Evolutionary conservation across 345 rosid genomes (phyloP).

Genomic region (Camelina neglecta): DNA sequence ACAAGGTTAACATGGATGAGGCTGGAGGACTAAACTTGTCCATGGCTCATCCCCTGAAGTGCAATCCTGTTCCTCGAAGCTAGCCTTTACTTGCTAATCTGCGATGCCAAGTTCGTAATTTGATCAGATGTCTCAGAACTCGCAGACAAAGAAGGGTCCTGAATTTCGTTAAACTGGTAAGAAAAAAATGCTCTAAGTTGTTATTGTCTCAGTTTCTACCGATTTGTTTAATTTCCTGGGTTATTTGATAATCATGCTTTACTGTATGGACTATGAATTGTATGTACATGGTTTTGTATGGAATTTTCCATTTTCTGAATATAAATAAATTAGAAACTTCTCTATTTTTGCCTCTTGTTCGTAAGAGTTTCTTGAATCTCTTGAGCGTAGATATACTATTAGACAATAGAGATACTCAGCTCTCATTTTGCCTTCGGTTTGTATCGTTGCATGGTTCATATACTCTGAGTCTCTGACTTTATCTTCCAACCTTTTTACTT

Average conservation of each 20-base stretch:
- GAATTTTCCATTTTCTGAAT: not conserved
- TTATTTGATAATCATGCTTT: not conserved
- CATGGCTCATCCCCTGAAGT: conserved; percentile 30
- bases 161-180: not conserved
- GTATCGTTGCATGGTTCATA: not conserved
- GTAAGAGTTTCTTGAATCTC: not conserved
- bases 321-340: not conserved
- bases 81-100: not conserved
- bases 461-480: not conserved
- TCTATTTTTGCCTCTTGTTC: not conserved
- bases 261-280: not conserved
- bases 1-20: conserved; percentile 38
- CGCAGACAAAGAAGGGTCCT: not conserved
- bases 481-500: not conserved
- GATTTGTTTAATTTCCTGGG: not conserved
- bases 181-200: not conserved
- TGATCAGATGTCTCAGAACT: not conserved
- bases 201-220: not conserved
- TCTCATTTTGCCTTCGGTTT: not conserved
- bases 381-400: not conserved
- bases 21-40: not conserved
- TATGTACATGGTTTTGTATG: not conserved
- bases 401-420: not conserved
- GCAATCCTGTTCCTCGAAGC: conserved; percentile 16
- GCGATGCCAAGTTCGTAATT: not conserved